Base-by-base conservation (phyloP, 2,329 filamentous ascomycete genomes). In the Ophiostoma piceae region DNA sequence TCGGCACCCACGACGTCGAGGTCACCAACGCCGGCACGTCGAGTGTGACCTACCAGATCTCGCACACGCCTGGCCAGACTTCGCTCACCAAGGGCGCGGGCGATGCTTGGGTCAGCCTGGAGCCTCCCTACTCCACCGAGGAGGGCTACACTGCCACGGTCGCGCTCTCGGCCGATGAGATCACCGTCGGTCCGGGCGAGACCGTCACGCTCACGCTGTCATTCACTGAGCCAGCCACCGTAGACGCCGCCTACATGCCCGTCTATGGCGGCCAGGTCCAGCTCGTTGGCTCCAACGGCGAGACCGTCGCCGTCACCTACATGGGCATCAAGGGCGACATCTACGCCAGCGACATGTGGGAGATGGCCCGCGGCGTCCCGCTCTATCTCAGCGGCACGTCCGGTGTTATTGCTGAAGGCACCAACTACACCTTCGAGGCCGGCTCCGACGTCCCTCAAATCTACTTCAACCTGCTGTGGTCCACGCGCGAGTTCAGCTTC, bases 251-350 rank as follows among this genome's bases (percentile, higher is more conserved):
- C 2, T 74, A 72, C 16, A 71, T 80, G 37, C 78, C 78, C 1
- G 70, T 79, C 22, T 79, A 79, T 66, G 77, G 77, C 67, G 78
- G 78, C 65, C 77, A 77, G 71, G 73, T 79, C 26, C 72, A 76
- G 12, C 71, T 79, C 51, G 75, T 74, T 12, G 75, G 74, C n/a
- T 76, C 75, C 69, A 76, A 76, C 67, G 77, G 76, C 39, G 78
- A 79, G 68, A 71, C 74, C 29, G 73, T 79, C 29, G 76, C 75
- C 9, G 75, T 79, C 6, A 77, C 77, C 1, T 79, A 79, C 71
- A 65, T 77, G 47, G 77, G 51, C 22, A 57, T 57, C 11, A 26
- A 57, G 51, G 51, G 51, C 22, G 16, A 16, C 51, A 29, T 57
- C 22, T 57, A 57, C 7, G 8, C 9, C 8, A 57, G 73, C 37